These are phyloP conservation scores for Pleoardoris graminearum DNA, from an alignment of 2,329 filamentous ascomycete species.

Conservation along the genomic window DNA sequence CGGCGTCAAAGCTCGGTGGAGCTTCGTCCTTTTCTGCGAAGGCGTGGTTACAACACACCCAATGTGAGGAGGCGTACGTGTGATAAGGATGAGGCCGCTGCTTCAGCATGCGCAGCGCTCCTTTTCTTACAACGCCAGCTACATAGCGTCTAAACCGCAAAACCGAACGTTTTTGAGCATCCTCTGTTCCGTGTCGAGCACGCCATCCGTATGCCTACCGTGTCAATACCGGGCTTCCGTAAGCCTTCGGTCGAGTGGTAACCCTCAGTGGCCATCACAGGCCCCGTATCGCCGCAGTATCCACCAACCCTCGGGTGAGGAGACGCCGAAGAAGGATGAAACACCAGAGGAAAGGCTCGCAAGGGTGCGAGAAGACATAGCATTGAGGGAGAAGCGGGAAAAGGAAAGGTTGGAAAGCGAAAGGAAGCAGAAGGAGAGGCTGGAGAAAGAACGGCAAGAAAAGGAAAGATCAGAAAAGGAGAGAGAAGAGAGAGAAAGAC, in stretches of 20 bases:
- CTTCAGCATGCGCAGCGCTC: constrained; percentile 47
- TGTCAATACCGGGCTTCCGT: constrained; percentile 36
- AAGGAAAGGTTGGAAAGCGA: constrained; percentile 1
- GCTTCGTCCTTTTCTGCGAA: constrained; percentile 17
- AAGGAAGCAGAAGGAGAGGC: not conserved
- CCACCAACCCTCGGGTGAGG: constrained; percentile 22
- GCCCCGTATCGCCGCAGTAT: constrained; percentile 11
- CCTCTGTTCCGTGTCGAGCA: constrained; percentile 7
- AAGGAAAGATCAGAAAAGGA: not conserved
- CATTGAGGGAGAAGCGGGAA: not conserved
- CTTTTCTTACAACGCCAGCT: constrained; percentile 24
- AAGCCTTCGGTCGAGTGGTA: constrained; percentile 10
- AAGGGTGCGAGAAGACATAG: constrained; percentile 3
- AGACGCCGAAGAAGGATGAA: constrained; percentile 15
- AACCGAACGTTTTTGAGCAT: constrained; percentile 16
- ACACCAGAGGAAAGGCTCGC: constrained; percentile 13
- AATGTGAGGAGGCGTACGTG: constrained; percentile 28
- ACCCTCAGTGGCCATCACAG: constrained; percentile 9
- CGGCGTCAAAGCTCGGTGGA: constrained; percentile 28
- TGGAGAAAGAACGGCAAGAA: constrained; percentile 1
- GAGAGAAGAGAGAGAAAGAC: not conserved
- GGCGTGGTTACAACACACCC: constrained; percentile 10
- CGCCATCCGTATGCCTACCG: constrained; percentile 31
- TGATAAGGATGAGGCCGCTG: constrained; percentile 46
- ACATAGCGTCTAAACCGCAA: constrained; percentile 15